Evolutionary conservation across 2,329 filamentous ascomycete genomes (phyloP).

Genomic region (Ceratocystis destructans): DNA sequence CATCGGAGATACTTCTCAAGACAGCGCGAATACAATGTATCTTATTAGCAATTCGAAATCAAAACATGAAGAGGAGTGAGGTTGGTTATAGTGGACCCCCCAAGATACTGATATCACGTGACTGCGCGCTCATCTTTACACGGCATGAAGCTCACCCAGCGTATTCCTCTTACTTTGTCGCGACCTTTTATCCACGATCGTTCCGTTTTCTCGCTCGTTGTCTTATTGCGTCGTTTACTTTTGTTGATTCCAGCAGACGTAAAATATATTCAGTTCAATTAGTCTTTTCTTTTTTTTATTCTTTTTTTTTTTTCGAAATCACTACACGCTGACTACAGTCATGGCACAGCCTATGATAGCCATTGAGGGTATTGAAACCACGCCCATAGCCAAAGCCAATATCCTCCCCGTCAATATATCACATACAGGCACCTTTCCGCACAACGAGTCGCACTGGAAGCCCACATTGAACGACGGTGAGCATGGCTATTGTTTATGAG

Average conservation of each 20-base stretch:
- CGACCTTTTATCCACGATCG: too few relatives aligned
- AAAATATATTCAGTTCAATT: too few relatives aligned
- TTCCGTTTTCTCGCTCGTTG: too few relatives aligned
- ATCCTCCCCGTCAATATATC: conserved; percentile 70
- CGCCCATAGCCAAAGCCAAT: conserved; percentile 43
- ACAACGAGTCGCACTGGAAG: conserved; percentile 54
- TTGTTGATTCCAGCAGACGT: too few relatives aligned
- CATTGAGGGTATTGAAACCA: conserved; percentile 24
- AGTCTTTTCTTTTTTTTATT: too few relatives aligned
- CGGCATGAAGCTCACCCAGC: background rate
- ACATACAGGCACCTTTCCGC: conserved; percentile 58
- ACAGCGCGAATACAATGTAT: too few relatives aligned
- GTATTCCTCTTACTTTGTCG: too few relatives aligned
- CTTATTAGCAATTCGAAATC: too few relatives aligned
- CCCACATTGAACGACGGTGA: conserved; percentile 28
- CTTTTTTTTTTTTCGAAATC: background rate
- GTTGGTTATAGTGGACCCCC: too few relatives aligned
- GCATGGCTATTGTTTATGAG: background rate
- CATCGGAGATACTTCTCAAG: too few relatives aligned
- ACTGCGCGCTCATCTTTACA: conserved; percentile 6
- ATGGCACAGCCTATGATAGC: conserved; percentile 34
- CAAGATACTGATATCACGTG: background rate
- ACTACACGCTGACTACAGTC: conserved; percentile 6
- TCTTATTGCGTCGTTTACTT: too few relatives aligned
- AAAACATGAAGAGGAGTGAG: too few relatives aligned